Percentiles rank a stretch among this genome's conserved stretches.
Evolutionary conservation across 495 filamentous ascomycete species (phyloP).

Genomic region (Tuber melanosporum): DNA sequence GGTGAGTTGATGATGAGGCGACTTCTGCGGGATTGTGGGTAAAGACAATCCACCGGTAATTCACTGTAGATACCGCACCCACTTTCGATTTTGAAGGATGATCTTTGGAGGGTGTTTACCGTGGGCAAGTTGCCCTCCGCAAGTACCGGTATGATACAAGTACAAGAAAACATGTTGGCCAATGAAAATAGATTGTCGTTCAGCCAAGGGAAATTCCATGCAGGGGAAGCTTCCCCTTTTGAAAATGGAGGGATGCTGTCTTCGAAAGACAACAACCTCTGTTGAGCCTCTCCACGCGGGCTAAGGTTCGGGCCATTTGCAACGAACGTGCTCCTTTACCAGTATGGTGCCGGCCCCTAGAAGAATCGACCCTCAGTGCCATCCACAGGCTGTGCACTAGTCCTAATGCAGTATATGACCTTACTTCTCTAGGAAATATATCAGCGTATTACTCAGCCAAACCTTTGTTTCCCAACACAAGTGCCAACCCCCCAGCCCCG

Average conservation of each 20-base stretch:
- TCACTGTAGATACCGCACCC: neutral
- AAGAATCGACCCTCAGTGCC: too few relatives aligned
- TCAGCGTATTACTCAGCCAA: too few relatives aligned
- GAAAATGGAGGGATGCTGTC: neutral
- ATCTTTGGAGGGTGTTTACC: neutral
- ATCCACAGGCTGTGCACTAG: too few relatives aligned
- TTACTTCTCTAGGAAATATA: too few relatives aligned
- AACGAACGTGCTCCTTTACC: neutral
- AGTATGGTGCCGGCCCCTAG: too few relatives aligned
- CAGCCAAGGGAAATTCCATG: neutral
- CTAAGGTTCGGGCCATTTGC: neutral
- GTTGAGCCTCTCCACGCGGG: neutral
- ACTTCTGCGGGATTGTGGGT: neutral
- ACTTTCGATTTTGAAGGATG: neutral
- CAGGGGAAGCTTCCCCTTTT: neutral
- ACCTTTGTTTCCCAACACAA: too few relatives aligned
- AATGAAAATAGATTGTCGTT: neutral
- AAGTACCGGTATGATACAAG: neutral
- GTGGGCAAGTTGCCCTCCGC: neutral
- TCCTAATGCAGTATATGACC: too few relatives aligned
- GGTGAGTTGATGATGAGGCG: neutral
- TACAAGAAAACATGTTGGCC: neutral
- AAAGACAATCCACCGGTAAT: neutral
- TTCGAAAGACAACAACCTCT: neutral
- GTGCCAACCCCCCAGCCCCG: too few relatives aligned